Conservation (phyloP, 106 monocot species). For the Triglochin maritima region DNA sequence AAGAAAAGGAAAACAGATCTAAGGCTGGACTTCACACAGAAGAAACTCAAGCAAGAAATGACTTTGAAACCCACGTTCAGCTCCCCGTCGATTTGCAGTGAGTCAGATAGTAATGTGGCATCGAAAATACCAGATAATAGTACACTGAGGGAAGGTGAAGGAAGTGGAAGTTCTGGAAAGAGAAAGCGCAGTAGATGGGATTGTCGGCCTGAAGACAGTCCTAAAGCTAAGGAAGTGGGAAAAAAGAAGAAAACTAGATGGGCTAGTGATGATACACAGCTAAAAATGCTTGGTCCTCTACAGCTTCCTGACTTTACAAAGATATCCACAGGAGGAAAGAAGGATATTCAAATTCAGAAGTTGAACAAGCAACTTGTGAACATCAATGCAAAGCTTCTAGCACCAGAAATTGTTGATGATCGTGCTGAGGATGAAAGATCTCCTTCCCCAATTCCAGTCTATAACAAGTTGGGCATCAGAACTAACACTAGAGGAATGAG, state of each 20-base stretch:
- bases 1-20: slow-evolving; percentile 4
- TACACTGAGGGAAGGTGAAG: background rate
- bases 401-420: background rate
- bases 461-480: background rate
- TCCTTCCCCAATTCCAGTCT: background rate
- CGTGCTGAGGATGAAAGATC: background rate
- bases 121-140: background rate
- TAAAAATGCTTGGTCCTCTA: slow-evolving; percentile 12
- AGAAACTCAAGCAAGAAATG: slow-evolving; percentile 7
- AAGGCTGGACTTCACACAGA: background rate
- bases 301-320: slow-evolving; percentile 14
- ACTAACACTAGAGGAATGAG: background rate
- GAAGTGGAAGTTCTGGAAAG: slow-evolving; percentile 3
- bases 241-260: slow-evolving; percentile 20
- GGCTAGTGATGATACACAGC: slow-evolving; percentile 6
- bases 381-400: slow-evolving; percentile 6
- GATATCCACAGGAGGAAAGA: background rate
- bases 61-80: background rate
- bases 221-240: background rate
- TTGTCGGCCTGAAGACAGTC: background rate
- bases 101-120: too few relatives aligned
- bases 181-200: slow-evolving; percentile 13
- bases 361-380: slow-evolving; percentile 10
- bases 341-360: slow-evolving; percentile 6
- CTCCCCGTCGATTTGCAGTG: background rate